Evolutionary conservation across 352 stramenopile genomes (phyloP).

Genomic region (Globisporangium nunn): DNA sequence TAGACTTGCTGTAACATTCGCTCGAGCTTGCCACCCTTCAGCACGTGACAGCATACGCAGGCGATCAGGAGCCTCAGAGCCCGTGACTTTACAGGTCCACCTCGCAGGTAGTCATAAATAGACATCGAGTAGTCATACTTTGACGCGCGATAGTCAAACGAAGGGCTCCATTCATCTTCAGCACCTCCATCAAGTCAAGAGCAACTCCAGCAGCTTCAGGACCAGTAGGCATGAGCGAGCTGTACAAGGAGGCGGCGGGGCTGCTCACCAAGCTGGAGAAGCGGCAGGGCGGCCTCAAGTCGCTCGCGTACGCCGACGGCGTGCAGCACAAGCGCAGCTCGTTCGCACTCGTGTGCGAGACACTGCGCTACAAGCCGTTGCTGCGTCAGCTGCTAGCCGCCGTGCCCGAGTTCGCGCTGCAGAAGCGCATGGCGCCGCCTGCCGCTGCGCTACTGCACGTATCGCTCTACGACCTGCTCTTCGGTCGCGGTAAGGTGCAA

Average conservation of each 20-base stretch:
- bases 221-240: constrained; percentile 51
- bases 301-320: constrained; percentile 71
- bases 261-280: constrained; percentile 74
- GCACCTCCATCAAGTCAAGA: too few species aligned
- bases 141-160: too few species aligned
- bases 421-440: constrained; percentile 40
- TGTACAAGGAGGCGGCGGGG: constrained; percentile 76
- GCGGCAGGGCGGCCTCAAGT: constrained; percentile 79
- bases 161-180: too few species aligned
- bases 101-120: too few species aligned
- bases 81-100: too few species aligned
- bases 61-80: too few species aligned
- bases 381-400: constrained; percentile 58
- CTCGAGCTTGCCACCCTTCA: too few species aligned
- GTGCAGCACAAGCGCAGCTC: constrained; percentile 85
- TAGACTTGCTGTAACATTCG: too few species aligned
- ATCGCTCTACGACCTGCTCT: constrained; percentile 85
- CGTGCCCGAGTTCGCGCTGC: constrained; percentile 61
- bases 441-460: constrained; percentile 63
- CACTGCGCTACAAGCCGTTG: constrained; percentile 81
- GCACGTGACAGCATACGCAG: too few species aligned
- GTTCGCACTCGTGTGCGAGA: constrained; percentile 86
- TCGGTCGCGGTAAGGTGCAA: constrained; percentile 81
- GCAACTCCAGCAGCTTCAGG: too few species aligned
- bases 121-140: too few species aligned